These are phyloP conservation scores for Gautieria morchelliformis DNA, from an alignment of 768 basidiomycete species.

Conservation along the genomic window DNA sequence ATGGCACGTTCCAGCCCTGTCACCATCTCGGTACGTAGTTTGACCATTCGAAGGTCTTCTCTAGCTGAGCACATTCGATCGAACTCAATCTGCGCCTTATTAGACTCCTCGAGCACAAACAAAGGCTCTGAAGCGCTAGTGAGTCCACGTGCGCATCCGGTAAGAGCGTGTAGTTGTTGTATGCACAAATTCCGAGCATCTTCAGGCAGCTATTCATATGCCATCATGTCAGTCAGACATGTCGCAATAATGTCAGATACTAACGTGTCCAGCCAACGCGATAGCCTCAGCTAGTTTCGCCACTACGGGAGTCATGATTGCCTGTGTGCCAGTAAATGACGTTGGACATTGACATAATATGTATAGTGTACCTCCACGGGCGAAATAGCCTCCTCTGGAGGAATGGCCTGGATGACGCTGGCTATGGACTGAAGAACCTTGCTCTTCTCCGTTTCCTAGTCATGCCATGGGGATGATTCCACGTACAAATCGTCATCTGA, in stretches of 20 bases:
- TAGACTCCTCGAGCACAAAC: constrained; percentile 48
- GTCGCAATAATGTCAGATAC: constrained; percentile 10
- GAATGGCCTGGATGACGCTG: constrained; percentile 86
- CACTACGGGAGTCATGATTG: constrained; percentile 68
- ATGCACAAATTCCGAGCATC: constrained; percentile 59
- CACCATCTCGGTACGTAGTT: constrained; percentile 60
- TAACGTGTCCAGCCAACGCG: constrained; percentile 42
- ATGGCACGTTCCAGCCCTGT: constrained; percentile 49
- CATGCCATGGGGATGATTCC: neutral
- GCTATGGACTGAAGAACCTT: constrained; percentile 90
- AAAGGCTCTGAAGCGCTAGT: constrained; percentile 67
- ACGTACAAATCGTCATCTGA: constrained; percentile 9
- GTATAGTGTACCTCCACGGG: constrained; percentile 51
- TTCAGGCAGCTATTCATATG: constrained; percentile 48
- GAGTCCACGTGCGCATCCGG: constrained; percentile 81
- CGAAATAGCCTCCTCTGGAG: constrained; percentile 65
- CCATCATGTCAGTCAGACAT: neutral
- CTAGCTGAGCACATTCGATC: constrained; percentile 51
- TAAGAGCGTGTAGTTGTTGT: constrained; percentile 68
- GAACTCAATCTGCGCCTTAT: constrained; percentile 39
- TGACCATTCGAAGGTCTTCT: constrained; percentile 51
- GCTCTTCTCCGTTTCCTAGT: constrained; percentile 72
- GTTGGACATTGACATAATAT: neutral
- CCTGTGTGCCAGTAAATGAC: constrained; percentile 27
- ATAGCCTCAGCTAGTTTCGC: constrained; percentile 57